Evolutionary conservation across 345 rosid species (phyloP).

Genomic region (Aegle marmelos): DNA sequence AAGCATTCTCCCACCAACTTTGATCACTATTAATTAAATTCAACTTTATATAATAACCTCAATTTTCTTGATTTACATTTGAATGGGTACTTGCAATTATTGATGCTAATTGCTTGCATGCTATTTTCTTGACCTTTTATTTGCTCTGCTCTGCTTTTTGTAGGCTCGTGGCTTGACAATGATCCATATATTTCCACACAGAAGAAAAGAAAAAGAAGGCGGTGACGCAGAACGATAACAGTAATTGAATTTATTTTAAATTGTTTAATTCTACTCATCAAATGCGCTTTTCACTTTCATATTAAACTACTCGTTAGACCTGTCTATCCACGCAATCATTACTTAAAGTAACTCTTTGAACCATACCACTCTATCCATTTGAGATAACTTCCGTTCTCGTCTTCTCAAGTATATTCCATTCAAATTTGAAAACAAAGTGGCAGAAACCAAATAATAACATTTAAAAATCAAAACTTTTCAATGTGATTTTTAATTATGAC

Average conservation of each 20-base stretch:
- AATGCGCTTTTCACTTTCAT: neutral
- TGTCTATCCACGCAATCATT: neutral
- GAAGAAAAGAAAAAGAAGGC: too few relatives aligned
- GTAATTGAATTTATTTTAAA: neutral
- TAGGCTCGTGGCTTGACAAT: neutral
- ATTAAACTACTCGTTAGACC: neutral
- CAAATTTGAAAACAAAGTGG: neutral
- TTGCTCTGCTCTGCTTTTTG: neutral
- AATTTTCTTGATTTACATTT: neutral
- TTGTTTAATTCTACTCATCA: neutral
- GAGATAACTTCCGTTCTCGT: neutral
- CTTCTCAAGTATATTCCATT: neutral
- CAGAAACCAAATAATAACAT: neutral
- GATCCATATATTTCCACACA: too few relatives aligned
- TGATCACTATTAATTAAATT: conserved; percentile 1
- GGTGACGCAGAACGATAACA: too few relatives aligned
- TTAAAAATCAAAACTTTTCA: neutral
- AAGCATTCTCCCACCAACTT: conserved; percentile 19
- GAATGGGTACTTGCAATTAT: conserved; percentile 13
- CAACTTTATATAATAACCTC: conserved; percentile 3
- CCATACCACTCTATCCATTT: neutral
- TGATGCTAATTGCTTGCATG: conserved; percentile 8
- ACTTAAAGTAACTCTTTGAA: neutral
- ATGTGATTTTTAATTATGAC: neutral
- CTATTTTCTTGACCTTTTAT: neutral